Conservation (phyloP, 2,329 filamentous ascomycete species). For the Sclerotinia borealis region DNA sequence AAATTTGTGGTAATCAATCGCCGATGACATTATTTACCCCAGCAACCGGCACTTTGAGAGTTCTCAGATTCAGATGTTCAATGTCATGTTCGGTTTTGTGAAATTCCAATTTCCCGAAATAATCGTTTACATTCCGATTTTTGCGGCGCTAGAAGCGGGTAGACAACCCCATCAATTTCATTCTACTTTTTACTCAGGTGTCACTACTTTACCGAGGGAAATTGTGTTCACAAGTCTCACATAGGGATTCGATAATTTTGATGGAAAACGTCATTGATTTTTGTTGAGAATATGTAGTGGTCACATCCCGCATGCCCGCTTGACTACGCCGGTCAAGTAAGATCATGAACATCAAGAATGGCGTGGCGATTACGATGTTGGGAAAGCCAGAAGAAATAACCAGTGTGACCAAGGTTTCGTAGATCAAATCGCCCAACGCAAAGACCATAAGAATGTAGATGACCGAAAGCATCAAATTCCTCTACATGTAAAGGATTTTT, state of each 20-base stretch:
- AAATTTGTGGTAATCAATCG: constrained; percentile 34
- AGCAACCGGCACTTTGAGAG: no score
- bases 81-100: background rate
- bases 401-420: constrained; percentile 40
- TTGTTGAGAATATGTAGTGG: constrained; percentile 28
- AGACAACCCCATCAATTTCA: background rate
- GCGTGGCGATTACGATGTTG: constrained; percentile 26
- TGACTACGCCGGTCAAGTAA: constrained; percentile 33
- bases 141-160: constrained; percentile 2
- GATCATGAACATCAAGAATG: constrained; percentile 27
- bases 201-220: background rate
- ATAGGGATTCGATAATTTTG: background rate
- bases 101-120: background rate
- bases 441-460: constrained; percentile 38
- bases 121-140: background rate
- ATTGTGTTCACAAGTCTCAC: background rate
- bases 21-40: constrained; percentile 25
- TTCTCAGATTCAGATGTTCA: background rate
- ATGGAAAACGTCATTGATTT: constrained; percentile 24
- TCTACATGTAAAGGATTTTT: constrained; percentile 17
- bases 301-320: constrained; percentile 29
- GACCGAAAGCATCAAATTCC: constrained; percentile 28
- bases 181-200: background rate
- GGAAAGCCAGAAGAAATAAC: constrained; percentile 29
- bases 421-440: constrained; percentile 39